Evolutionary conservation across 129 eudicot species (phyloP).

Genomic region (Glebionis coronaria): DNA sequence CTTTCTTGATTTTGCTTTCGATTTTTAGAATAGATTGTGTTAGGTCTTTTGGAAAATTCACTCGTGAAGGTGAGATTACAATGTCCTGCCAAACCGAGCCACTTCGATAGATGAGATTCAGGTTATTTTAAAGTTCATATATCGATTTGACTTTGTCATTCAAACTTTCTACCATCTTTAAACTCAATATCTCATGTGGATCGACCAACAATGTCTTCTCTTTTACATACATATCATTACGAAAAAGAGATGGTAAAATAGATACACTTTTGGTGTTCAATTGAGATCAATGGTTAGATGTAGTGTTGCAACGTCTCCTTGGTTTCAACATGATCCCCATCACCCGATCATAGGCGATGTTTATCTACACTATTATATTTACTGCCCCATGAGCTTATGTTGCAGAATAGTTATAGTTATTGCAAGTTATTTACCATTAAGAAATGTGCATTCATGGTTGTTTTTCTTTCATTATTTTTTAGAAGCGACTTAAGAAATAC

Average conservation of each 20-base stretch:
- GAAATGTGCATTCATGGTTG: too few species aligned
- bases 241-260: not conserved
- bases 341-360: too few species aligned
- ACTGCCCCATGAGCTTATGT: too few species aligned
- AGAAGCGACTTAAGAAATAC: too few species aligned
- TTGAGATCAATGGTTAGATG: conserved; percentile 81
- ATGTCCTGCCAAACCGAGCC: conserved; percentile 95
- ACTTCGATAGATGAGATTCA: conserved; percentile 44
- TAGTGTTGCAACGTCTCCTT: conserved; percentile 79
- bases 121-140: conserved; percentile 60
- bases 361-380: too few species aligned
- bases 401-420: too few species aligned
- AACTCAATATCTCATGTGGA: conserved; percentile 70
- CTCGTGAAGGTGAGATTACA: conserved; percentile 85
- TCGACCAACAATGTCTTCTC: conserved; percentile 87
- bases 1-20: conserved; percentile 49
- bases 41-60: conserved; percentile 75
- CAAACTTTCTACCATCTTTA: conserved; percentile 55
- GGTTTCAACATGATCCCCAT: conserved; percentile 77
- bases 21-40: conserved; percentile 65
- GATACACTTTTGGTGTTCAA: conserved; percentile 88
- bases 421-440: too few species aligned
- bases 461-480: too few species aligned
- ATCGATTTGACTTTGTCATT: conserved; percentile 69
- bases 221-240: conserved; percentile 37